These are phyloP conservation scores for Macrotyloma uniflorum DNA, from an alignment of 306 rosid species.

Conservation along the genomic window DNA sequence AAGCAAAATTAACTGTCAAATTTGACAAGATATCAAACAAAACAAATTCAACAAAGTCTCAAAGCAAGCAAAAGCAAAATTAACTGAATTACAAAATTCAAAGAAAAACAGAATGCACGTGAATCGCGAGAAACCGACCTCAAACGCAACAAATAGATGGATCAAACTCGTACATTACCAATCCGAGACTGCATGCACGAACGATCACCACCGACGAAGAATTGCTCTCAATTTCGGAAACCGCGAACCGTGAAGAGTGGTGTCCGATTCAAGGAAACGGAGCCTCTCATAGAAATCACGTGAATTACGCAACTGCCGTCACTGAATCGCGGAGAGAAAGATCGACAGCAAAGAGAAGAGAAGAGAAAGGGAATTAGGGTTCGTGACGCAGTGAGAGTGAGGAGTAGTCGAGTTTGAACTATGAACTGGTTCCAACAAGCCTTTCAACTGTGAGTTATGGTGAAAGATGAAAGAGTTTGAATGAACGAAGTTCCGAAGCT, in stretches of 20 bases:
- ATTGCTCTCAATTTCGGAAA: conserved; percentile 36
- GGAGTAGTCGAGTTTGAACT: neutral
- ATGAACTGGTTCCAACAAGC: conserved; percentile 37
- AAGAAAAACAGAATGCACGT: conserved; percentile 32
- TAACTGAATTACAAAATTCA: neutral
- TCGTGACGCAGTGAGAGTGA: conserved; percentile 17
- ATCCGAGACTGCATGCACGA: conserved; percentile 34
- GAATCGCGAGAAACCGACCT: conserved; percentile 46
- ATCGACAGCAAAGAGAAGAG: neutral
- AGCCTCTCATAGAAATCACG: conserved; percentile 3
- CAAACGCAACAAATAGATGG: conserved; percentile 44
- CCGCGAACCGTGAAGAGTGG: conserved; percentile 15
- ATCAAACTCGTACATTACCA: conserved; percentile 64
- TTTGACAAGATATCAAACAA: conserved; percentile 15
- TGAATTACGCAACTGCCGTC: conserved; percentile 20
- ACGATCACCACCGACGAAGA: conserved; percentile 49
- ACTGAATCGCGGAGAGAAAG: conserved; percentile 30
- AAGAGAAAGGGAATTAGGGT: conserved; percentile 22
- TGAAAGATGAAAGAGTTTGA: conserved; percentile 34
- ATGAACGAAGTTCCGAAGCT: conserved; percentile 41
- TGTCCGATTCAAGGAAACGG: neutral
- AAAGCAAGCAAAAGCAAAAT: neutral
- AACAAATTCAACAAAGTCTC: conserved; percentile 11
- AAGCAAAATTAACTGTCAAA: conserved; percentile 46
- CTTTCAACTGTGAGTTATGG: conserved; percentile 14